phyloP scores from a whole-genome alignment of 768 basidiomycete genomes.

The Hemileccinum impolitum region DNA sequence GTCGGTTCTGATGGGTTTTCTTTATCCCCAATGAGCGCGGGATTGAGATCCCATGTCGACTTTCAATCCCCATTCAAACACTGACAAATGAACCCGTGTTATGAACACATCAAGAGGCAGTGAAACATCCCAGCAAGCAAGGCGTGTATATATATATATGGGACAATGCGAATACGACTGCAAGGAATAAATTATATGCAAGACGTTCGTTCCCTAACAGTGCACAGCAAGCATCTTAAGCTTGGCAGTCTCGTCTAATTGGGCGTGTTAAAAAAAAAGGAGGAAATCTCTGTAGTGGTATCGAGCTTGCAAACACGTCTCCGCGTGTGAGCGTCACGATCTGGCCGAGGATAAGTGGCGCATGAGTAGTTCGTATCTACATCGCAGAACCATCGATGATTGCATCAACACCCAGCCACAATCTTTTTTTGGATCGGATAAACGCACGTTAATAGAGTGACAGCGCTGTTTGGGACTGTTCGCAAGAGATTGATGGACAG shows the following conservation, averaged over 20 bases:
- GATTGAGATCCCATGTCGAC: background rate
- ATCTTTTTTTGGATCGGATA: background rate
- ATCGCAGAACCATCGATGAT: background rate
- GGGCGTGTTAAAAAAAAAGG: conserved; percentile 1
- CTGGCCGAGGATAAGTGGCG: conserved; percentile 26
- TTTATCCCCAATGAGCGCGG: conserved; percentile 1
- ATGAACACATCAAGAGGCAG: conserved; percentile 9
- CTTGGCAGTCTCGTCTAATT: conserved; percentile 18
- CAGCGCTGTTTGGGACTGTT: conserved; percentile 94
- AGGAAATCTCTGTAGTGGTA: conserved; percentile 9
- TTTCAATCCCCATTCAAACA: conserved; percentile 15
- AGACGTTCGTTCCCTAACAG: background rate
- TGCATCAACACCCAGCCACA: background rate
- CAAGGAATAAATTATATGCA: conserved; percentile 13
- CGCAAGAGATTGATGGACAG: conserved; percentile 90
- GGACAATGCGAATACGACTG: conserved; percentile 4
- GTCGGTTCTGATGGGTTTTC: background rate
- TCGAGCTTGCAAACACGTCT: background rate
- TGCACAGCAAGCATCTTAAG: conserved; percentile 13
- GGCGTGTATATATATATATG: conserved; percentile 5
- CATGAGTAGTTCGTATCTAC: conserved; percentile 33
- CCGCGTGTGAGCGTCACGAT: conserved; percentile 7
- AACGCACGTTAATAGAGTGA: conserved; percentile 71
- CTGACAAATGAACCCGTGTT: background rate
- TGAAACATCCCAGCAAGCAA: background rate